These are phyloP conservation scores for Dimocarpus longan DNA, from an alignment of 345 rosid species.

Conservation along the genomic window DNA sequence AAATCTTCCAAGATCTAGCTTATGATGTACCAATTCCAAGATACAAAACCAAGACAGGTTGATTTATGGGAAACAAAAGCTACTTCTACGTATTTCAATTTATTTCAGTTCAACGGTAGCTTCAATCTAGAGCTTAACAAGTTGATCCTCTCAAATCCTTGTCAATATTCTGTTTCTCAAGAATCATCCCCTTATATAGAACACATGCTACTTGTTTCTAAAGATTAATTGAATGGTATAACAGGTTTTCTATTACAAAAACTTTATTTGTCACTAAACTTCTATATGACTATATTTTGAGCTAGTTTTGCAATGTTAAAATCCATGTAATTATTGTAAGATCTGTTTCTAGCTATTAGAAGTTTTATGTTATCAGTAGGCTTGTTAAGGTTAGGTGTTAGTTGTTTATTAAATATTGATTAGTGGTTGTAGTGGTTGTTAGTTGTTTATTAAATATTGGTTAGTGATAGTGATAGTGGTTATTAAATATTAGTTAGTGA, in stretches of 20 bases:
- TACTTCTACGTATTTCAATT: conserved; percentile 38
- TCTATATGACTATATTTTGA: not conserved
- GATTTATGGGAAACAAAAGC: conserved; percentile 97
- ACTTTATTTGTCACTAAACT: not conserved
- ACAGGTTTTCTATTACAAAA: not conserved
- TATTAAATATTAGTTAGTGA: too few species aligned
- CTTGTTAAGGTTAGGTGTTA: too few species aligned
- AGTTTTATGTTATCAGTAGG: too few species aligned
- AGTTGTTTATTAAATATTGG: too few species aligned
- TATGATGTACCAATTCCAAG: conserved; percentile 52
- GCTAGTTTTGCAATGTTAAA: not conserved
- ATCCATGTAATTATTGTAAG: too few species aligned
- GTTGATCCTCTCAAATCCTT: conserved; percentile 31
- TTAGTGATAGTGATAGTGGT: too few species aligned
- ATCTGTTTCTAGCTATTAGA: too few species aligned
- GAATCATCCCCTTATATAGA: not conserved
- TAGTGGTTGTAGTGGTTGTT: too few species aligned
- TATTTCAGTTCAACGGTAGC: conserved; percentile 71
- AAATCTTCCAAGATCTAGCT: too few species aligned
- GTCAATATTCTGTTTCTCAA: not conserved
- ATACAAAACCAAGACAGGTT: conserved; percentile 84
- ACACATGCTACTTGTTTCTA: not conserved
- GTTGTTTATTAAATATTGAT: too few species aligned
- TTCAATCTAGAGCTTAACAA: conserved; percentile 82
- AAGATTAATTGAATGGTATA: not conserved